Evolutionary conservation across 2,329 filamentous ascomycete genomes (phyloP).

Genomic region (Aureobasidium melanogenum): DNA sequence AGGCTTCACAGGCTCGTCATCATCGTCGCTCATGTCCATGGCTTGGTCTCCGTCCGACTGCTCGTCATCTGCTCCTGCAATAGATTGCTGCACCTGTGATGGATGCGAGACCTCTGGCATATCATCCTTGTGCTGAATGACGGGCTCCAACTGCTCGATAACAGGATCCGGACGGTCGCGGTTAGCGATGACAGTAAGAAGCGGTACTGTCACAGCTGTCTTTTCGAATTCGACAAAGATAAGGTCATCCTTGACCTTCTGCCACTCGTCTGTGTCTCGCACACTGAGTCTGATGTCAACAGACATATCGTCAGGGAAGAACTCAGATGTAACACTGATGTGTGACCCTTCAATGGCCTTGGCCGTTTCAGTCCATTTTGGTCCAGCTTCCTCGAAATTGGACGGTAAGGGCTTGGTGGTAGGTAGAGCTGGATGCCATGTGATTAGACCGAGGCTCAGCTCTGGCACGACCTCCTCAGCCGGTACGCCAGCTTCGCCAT

Average conservation of each 20-base stretch:
- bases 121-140: not conserved
- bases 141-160: conserved; percentile 11
- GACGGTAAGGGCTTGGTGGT: conserved; percentile 34
- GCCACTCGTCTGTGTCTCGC: conserved; percentile 42
- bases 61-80: conserved; percentile 17
- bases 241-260: conserved; percentile 40
- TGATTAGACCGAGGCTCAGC: conserved; percentile 32
- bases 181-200: conserved; percentile 35
- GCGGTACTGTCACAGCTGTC: conserved; percentile 33
- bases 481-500: not conserved
- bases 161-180: conserved; percentile 29
- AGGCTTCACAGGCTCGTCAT: conserved; percentile 7
- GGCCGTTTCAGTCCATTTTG: conserved; percentile 32
- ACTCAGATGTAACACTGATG: conserved; percentile 39
- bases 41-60: conserved; percentile 20
- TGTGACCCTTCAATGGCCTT: conserved; percentile 30
- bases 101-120: not conserved
- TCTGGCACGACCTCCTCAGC: conserved; percentile 28
- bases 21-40: conserved; percentile 15
- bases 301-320: conserved; percentile 35
- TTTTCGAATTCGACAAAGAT: conserved; percentile 40
- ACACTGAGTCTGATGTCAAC: conserved; percentile 39
- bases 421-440: conserved; percentile 36
- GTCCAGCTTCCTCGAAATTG: conserved; percentile 35
- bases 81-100: conserved; percentile 13